Percentiles rank a stretch among this genome's conserved stretches.
Evolutionary conservation across 805 yeast species (phyloP).

Genomic region (Kluyveromyces aestuarii): DNA sequence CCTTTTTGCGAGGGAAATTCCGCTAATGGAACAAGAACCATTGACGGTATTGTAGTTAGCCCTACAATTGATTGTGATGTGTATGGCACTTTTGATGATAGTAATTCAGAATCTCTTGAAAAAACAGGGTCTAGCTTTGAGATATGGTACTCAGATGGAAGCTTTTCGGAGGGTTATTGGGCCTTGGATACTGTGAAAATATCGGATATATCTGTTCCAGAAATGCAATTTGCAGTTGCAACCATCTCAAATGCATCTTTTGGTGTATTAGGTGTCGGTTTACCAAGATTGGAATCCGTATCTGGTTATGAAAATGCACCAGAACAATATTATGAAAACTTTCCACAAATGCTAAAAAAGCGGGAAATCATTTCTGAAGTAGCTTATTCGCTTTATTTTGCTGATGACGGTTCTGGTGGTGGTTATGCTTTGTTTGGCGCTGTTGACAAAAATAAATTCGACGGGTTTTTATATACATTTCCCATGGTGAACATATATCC

Average conservation of each 20-base stretch:
- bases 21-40: conserved; percentile 2
- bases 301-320: conserved; percentile 18
- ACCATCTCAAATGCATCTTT: conserved; percentile 43
- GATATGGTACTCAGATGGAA: conserved; percentile 40
- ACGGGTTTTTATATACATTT: conserved; percentile 38
- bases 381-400: conserved; percentile 51
- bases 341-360: conserved; percentile 48
- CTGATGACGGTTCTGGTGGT: conserved; percentile 27
- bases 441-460: conserved; percentile 44
- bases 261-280: conserved; percentile 66
- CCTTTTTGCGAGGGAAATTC: conserved; percentile 17
- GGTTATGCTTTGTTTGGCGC: conserved; percentile 60
- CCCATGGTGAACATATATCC: conserved; percentile 40
- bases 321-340: conserved; percentile 39
- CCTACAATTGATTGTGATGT: conserved; percentile 16
- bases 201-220: conserved; percentile 37
- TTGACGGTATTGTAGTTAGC: conserved; percentile 8
- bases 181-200: conserved; percentile 52
- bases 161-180: conserved; percentile 45
- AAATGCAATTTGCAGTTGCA: conserved; percentile 61
- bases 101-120: conserved; percentile 10
- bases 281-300: conserved; percentile 48
- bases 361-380: conserved; percentile 43
- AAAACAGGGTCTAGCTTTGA: conserved; percentile 21
- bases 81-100: conserved; percentile 11